Base-by-base conservation (phyloP, 1,284 basidiomycete genomes). In the Tylopilus microsporus region DNA sequence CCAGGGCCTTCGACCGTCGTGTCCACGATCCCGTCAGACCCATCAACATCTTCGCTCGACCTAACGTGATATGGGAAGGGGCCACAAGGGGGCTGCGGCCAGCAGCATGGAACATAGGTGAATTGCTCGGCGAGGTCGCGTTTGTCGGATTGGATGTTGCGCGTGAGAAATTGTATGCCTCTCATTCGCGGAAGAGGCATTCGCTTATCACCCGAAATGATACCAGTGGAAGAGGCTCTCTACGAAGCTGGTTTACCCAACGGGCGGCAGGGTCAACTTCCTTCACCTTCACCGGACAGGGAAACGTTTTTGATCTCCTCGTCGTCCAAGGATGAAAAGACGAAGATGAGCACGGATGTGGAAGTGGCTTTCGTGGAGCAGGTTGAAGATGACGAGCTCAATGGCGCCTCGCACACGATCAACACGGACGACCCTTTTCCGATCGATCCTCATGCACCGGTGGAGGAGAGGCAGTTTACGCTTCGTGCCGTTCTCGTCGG, bases 1-100 rank as follows among this genome's bases (percentile, higher is more conserved):
- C 16, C 86, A 95, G 71, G 86, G 91, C 53, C 79, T 93, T 39
- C 85, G 3, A 84, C 86, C 57, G 85, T 92, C 58, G 83, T 95
- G 49, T 79, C 85, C 13, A 79, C 82, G 9, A 74, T 86, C 49
- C 74, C 80, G 1, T 75, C 82, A 0, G 75, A 79, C 42, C 72
- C 79, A 1, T 75, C 81, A 0, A 71, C 77, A 15, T 57, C 72
- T 5, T 64, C 71, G 0, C 71, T 83, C 49, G 85, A 86, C 55
- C 67, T 25, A 25, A 25, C 25, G 25, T 25, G 25, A 25, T 25
- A 25, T 25, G 25, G 25, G 25, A 25, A 25, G 25, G 25, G 25
- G 25, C 25, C n/a, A n/a, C n/a, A n/a, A n/a, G n/a, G n/a, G n/a
- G n/a, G n/a, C 25, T 25, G 25, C 25, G 25, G 25, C 25, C 25